Base-by-base conservation (phyloP, 371 early-diverging fungal species). In the Mortierella sp. region DNA sequence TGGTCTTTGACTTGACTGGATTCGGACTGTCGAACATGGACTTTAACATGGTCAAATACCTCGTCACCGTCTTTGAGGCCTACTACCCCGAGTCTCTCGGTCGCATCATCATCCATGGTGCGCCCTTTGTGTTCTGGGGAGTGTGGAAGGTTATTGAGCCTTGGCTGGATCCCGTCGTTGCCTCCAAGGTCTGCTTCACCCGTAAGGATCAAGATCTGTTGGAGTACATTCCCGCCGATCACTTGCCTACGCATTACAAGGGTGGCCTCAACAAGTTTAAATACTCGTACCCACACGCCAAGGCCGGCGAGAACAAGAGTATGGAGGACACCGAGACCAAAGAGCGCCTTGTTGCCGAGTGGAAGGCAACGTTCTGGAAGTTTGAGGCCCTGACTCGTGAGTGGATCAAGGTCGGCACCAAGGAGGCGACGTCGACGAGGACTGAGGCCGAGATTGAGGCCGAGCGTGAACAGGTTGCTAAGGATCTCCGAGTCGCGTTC, bases 71-170 rank as follows among this genome's bases (percentile, higher is more conserved):
- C 35, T 93, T 97, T 70, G 95, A 98, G 88, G 91, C 93, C 3
- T 96, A 96, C 85, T 98, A 98, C 82, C 98, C 98, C 27, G 98
- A 98, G 79, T 93, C 94, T 14, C 91, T 98, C 14, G 97, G 96
- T 18, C 81, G 88, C 2, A 91, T 93, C 48, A 87, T 95, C 29
- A 92, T 98, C 63, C 95, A 97, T 77, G 94, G 94, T 75, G 97
- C 97, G 0, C 97, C 98, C 14, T 96, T 96, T 93, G 91, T 96
- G 72, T 97, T 97, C 88, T 92, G 94, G 76, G 95, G 96, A 86
- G 93, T 95, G 27, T 97, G 95, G 95, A 93, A 91, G 79, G 86
- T 96, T 81, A 94, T 96, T 74, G 90, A 93, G n/a, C 95, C 96
- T 29, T 88, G 96, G 83, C 90, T 98, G 41, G 98, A 98, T 89